Conservation (phyloP, 768 basidiomycete genomes). For the Galerina marginata region DNA sequence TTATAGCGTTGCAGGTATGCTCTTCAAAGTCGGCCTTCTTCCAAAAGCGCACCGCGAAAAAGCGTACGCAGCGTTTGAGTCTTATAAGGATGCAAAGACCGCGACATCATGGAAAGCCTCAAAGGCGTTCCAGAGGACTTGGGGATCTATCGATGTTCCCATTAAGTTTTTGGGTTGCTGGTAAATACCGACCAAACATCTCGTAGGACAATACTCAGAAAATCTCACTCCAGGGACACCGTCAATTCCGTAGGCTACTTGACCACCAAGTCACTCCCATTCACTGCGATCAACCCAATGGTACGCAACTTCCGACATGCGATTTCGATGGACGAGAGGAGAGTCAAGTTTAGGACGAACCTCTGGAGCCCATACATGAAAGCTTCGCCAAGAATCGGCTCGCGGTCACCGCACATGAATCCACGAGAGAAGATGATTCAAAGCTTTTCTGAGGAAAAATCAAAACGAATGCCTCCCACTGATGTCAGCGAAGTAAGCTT, state of each 20-base stretch:
- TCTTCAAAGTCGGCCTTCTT: constrained; percentile 24
- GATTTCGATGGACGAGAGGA: constrained; percentile 57
- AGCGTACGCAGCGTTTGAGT: constrained; percentile 16
- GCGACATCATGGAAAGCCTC: constrained; percentile 25
- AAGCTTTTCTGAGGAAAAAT: constrained; percentile 17
- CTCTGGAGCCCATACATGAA: constrained; percentile 35
- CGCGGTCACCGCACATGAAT: too few species aligned
- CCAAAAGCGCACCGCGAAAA: constrained; percentile 20
- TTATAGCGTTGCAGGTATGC: constrained; percentile 22
- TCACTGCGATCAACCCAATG: constrained; percentile 49
- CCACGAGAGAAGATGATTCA: too few species aligned
- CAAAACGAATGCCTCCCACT: constrained; percentile 23
- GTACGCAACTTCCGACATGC: constrained; percentile 59
- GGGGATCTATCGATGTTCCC: constrained; percentile 45
- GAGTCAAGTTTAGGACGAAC: constrained; percentile 56
- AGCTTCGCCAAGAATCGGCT: too few species aligned
- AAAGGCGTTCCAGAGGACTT: constrained; percentile 43
- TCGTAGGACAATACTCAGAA: neutral
- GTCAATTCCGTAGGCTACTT: constrained; percentile 58
- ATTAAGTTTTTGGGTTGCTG: constrained; percentile 61
- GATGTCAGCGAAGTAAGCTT: constrained; percentile 61
- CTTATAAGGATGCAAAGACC: constrained; percentile 15
- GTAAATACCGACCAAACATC: constrained; percentile 28
- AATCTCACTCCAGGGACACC: constrained; percentile 48
- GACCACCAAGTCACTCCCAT: constrained; percentile 46